Evolutionary conservation across 2,329 filamentous ascomycete genomes (phyloP).

Genomic region (Blastomyces gilchristii): DNA sequence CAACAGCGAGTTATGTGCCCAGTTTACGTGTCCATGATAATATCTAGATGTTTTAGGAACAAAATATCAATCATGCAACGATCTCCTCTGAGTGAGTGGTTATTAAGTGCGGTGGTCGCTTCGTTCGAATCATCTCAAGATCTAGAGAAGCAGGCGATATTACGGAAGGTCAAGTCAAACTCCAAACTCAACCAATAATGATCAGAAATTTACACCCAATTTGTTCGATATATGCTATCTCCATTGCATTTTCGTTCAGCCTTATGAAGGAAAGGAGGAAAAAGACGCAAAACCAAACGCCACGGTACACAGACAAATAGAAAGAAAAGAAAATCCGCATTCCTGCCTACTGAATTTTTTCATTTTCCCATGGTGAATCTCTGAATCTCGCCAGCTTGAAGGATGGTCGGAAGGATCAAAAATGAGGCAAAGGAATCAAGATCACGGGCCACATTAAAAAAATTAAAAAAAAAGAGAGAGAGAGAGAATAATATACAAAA

Average conservation of each 20-base stretch:
- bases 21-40: neutral
- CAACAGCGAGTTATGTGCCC: too few species aligned
- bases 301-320: neutral
- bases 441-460: neutral
- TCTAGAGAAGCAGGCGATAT: neutral
- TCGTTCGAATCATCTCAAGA: neutral
- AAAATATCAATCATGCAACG: neutral
- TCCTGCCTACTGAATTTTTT: neutral
- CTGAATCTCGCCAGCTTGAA: neutral
- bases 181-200: neutral
- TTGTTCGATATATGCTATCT: neutral
- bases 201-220: neutral
- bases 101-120: neutral
- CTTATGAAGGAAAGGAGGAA: neutral
- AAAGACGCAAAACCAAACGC: neutral
- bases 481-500: neutral
- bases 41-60: neutral
- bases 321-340: neutral
- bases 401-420: neutral
- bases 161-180: neutral
- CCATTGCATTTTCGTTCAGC: neutral
- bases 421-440: conserved; percentile 11
- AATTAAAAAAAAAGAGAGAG: neutral
- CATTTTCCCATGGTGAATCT: neutral
- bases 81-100: neutral